These are phyloP conservation scores for Skeletonema menzelii DNA, from an alignment of 108 stramenopile genomes.

Conservation along the genomic window DNA sequence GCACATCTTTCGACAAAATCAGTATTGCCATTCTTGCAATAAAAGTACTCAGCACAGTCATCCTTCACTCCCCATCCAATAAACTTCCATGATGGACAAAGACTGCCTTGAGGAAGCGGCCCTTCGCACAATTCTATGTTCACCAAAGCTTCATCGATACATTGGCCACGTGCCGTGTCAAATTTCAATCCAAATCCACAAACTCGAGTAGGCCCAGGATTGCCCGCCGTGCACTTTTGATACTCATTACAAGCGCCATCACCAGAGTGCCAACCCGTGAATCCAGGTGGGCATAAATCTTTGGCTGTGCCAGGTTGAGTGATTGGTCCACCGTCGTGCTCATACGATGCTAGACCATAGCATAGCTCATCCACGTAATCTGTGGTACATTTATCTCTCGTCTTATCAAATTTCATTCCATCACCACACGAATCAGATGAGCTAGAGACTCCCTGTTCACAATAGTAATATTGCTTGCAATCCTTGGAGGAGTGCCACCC, in stretches of 20 bases:
- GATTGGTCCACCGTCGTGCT: background rate
- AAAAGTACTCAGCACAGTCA: background rate
- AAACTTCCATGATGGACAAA: background rate
- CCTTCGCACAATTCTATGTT: background rate
- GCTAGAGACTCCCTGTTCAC: conserved; percentile 11
- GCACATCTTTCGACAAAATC: background rate
- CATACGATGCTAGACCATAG: conserved; percentile 8
- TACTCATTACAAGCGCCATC: background rate
- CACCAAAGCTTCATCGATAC: background rate
- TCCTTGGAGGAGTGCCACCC: conserved; percentile 22
- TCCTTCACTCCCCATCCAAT: background rate
- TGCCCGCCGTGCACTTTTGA: background rate
- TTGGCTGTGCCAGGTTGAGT: background rate
- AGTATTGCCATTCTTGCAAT: background rate
- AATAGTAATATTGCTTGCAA: conserved; percentile 21
- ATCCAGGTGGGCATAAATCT: background rate
- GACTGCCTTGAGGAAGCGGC: background rate
- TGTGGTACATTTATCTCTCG: conserved; percentile 5
- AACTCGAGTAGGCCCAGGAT: background rate
- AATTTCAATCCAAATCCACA: background rate
- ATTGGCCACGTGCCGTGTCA: background rate
- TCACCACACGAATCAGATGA: conserved; percentile 5
- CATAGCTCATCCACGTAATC: conserved; percentile 20
- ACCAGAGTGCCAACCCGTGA: background rate
- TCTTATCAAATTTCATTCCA: conserved; percentile 23